Evolutionary conservation across 2,329 filamentous ascomycete genomes (phyloP).

Genomic region (Arachnomyces sp.): DNA sequence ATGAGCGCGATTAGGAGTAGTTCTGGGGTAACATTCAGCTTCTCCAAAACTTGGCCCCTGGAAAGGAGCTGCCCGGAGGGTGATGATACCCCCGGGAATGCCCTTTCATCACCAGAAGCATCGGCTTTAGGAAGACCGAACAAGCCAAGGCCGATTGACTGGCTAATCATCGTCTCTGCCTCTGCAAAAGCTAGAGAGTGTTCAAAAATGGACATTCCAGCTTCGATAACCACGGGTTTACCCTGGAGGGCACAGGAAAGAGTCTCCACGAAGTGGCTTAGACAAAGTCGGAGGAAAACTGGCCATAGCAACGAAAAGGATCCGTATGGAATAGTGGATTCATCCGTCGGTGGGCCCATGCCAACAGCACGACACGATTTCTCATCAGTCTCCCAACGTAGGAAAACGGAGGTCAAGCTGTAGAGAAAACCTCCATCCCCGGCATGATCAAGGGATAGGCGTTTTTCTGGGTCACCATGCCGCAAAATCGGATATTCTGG

Average conservation of each 20-base stretch:
- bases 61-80: constrained; percentile 32
- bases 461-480: constrained; percentile 59
- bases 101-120: constrained; percentile 36
- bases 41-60: constrained; percentile 55
- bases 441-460: constrained; percentile 60
- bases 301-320: constrained; percentile 62
- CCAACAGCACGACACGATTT: constrained; percentile 65
- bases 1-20: constrained; percentile 78
- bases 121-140: constrained; percentile 45
- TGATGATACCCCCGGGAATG: constrained; percentile 20
- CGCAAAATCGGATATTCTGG: constrained; percentile 60
- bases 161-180: constrained; percentile 78
- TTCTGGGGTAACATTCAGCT: constrained; percentile 83
- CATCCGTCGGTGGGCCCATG: constrained; percentile 55
- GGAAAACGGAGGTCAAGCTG: constrained; percentile 58
- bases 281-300: constrained; percentile 44
- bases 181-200: constrained; percentile 94
- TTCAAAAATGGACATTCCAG: constrained; percentile 93
- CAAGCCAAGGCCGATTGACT: constrained; percentile 63
- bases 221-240: constrained; percentile 69
- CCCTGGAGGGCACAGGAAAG: constrained; percentile 83
- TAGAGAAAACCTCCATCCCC: constrained; percentile 63
- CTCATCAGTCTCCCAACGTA: constrained; percentile 66
- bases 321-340: constrained; percentile 55
- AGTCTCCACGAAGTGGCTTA: constrained; percentile 83